Percentiles rank a stretch among this genome's conserved stretches.
phyloP scores from a whole-genome alignment of 106 monocot genomes.

The Dioscorea zingiberensis region DNA sequence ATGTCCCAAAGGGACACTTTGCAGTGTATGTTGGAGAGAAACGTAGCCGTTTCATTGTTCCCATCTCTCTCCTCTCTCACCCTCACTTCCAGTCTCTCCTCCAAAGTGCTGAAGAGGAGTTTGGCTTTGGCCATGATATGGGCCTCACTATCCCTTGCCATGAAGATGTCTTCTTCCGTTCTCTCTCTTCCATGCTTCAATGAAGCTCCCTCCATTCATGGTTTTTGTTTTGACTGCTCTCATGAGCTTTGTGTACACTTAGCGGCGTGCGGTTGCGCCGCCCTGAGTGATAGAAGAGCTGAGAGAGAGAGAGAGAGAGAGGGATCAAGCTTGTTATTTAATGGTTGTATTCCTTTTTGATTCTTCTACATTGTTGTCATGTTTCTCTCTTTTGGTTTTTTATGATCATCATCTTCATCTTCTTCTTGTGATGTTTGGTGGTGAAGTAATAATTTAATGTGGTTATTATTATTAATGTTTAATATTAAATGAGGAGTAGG shows the following conservation, averaged over 20 bases:
- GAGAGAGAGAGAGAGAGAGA: too few relatives aligned
- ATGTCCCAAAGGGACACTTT: slow-evolving; percentile 71
- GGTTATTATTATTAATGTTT: too few relatives aligned
- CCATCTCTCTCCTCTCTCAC: slow-evolving; percentile 36
- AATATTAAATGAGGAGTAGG: too few relatives aligned
- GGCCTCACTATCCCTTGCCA: slow-evolving; percentile 71
- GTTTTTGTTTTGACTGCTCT: not conserved
- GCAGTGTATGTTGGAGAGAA: slow-evolving; percentile 62
- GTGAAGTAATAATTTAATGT: too few relatives aligned
- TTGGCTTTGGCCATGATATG: slow-evolving; percentile 53
- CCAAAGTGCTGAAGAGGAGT: slow-evolving; percentile 66
- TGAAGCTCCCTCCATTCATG: slow-evolving; percentile 3
- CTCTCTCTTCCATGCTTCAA: slow-evolving; percentile 38
- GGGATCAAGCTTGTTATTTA: too few relatives aligned
- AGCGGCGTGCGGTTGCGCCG: slow-evolving; percentile 5
- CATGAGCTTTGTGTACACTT: slow-evolving; percentile 1
- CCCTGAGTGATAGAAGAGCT: too few relatives aligned
- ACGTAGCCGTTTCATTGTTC: slow-evolving; percentile 51
- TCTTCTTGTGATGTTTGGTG: too few relatives aligned
- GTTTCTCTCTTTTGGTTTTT: too few relatives aligned
- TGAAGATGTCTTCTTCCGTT: slow-evolving; percentile 53
- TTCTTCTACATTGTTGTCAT: too few relatives aligned
- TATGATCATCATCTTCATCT: too few relatives aligned
- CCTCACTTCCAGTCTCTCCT: slow-evolving; percentile 59
- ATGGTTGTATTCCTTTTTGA: too few relatives aligned